Base-by-base conservation (phyloP, 1,284 basidiomycete species). In the Pseudozyma tsukubaensis region DNA sequence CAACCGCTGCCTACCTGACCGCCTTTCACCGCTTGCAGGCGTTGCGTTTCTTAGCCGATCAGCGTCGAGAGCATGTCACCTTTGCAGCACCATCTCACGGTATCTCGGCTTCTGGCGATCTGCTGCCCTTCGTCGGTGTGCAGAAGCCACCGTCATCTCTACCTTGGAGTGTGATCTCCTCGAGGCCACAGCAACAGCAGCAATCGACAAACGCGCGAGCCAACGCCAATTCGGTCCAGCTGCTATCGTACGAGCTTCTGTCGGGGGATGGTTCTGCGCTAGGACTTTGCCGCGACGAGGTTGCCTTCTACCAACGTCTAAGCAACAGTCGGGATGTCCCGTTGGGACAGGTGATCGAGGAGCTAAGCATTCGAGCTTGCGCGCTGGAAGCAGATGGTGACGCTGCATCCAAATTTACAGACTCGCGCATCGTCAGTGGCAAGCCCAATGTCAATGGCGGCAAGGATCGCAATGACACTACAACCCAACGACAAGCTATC, bases 311-410 rank as follows among this genome's bases (percentile, higher is more conserved):
- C 43, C 60, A 71, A 29, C 59, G 69, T 19, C 53, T 63, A 14
- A 78, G 75, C 49, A 66, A 66, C 37, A 61, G 53, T n/a, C 60
- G 66, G 4, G 79, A 81, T 37, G 72, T 78, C 9, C 73, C 72
- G 7, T 48, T 81, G 2, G 79, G 79, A 24, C 77, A 81, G 50
- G 56, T 77, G 34, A 74, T 81, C 50, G 79, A 81, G 50, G 79
- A 81, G 53, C 72, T 79, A 21, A 53, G 72, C 52, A 65, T 77
- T 12, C 62, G 73, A 8, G 75, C 72, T 12, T 59, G 73, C 34
- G 54, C 65, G 11, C 37, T 72, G 8, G 68, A 76, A 36, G 73
- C 73, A 14, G 73, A 76, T 36, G 39, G 52, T 32, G 69, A 66
- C 43, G 39, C 34, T 2, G 19, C 59, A 4, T 50, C 50, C 37